Evolutionary conservation across 2,329 filamentous ascomycete genomes (phyloP), one percentile per base, ranked within the genome.

Genomic region (Venturia effusa): DNA sequence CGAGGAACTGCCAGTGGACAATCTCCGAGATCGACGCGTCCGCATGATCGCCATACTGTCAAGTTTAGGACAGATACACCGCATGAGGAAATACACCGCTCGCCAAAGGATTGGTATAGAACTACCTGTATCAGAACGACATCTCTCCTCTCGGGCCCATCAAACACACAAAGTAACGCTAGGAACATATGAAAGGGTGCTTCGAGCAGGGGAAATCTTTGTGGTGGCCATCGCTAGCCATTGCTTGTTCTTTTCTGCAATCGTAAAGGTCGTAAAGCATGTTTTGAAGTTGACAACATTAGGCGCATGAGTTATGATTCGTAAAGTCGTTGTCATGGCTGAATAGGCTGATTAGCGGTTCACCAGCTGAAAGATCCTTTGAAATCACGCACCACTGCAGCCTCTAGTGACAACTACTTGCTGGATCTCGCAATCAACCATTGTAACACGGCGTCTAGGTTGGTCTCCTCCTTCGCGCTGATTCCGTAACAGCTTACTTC

Each of bases 401-500:
- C 51, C 27, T 17, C 51, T 24, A 22, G 51, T 19, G 30, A 57
- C 51, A 17, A 57, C 60, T 57, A 63, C 61, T 63, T 63, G 59
- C 59, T 60, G 8, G 61, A 54, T 57, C 45, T 57, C 17, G 61
- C 61, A 75, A 99, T 93, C 74, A 99, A 81, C 90, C 94, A 99
- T 74, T 96, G 90, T 71, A 99, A 81, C 62, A 99, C 94, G 7
- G 93, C 94, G 73, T 99, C 93, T 68, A 99, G 85, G 78, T 99
- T 99, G 65, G 93, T 99, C 79, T 99, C 94, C 75, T 97, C 93
- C 77, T 97, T 97, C 66, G 93, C 94, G 75, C 92, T 97, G 78
- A 99, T 97, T 67, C 93, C 93, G 76, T 99, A 99, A 79, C 94
- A 97, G 78, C 91, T 96, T 70, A 99, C 93, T 76, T 99, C 94